phyloP scores from a whole-genome alignment of 768 basidiomycete species.

The Hemileccinum impolitum region DNA sequence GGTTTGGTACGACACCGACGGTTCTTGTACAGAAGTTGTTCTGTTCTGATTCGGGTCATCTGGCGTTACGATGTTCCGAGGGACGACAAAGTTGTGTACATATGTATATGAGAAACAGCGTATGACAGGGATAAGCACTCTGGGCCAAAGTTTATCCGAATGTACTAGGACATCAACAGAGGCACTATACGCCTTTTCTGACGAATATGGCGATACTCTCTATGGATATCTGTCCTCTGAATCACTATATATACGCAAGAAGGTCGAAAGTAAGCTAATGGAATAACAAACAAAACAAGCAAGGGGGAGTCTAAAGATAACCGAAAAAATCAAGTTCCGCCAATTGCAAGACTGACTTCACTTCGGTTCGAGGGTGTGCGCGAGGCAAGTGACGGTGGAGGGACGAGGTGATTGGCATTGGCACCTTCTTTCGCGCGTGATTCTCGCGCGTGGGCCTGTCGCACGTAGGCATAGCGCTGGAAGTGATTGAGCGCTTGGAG shows the following conservation, averaged over 20 bases:
- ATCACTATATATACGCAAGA: slow-evolving; percentile 31
- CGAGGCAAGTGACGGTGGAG: slow-evolving; percentile 31
- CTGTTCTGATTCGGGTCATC: no score
- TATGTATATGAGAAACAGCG: no score
- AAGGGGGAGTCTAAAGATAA: background rate
- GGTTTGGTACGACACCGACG: no score
- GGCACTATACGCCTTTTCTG: no score
- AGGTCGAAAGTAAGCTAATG: slow-evolving; percentile 29
- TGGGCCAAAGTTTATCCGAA: no score
- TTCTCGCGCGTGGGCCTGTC: slow-evolving; percentile 73
- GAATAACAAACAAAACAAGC: background rate
- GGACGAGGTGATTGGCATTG: slow-evolving; percentile 28
- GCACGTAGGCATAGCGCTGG: slow-evolving; percentile 82
- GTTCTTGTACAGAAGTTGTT: no score
- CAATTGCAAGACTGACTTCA: slow-evolving; percentile 43
- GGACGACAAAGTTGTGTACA: no score
- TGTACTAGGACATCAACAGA: no score
- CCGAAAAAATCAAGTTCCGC: slow-evolving; percentile 26
- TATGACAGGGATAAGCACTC: no score
- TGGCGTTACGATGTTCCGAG: no score
- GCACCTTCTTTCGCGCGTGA: slow-evolving; percentile 32
- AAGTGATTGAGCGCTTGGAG: slow-evolving; percentile 83
- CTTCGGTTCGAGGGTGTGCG: slow-evolving; percentile 46
- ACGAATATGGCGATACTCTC: no score
- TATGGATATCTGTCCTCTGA: no score